Evolutionary conservation across 1,284 basidiomycete species (phyloP).

Genomic region (Fomitiporia mediterranea): DNA sequence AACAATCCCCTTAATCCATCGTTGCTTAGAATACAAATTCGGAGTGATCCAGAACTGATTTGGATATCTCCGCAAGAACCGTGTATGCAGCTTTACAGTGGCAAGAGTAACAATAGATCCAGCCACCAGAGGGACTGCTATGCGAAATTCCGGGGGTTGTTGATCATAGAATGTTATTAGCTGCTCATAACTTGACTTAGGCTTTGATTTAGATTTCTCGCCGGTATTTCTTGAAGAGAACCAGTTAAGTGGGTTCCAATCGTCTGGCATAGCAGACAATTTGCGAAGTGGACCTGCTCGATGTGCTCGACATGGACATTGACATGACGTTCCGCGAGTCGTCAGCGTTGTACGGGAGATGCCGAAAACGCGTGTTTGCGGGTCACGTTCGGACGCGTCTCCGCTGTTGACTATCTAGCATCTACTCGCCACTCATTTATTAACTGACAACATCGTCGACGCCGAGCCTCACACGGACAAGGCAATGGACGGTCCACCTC

Average conservation of each 20-base stretch:
- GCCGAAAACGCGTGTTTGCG: slow-evolving; percentile 1
- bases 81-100: slow-evolving; percentile 39
- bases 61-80: slow-evolving; percentile 55
- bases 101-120: slow-evolving; percentile 41
- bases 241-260: not conserved
- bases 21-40: slow-evolving; percentile 45
- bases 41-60: slow-evolving; percentile 65
- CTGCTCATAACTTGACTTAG: not conserved
- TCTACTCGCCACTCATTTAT: not conserved
- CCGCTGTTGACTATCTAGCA: not conserved
- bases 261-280: not conserved
- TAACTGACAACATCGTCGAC: not conserved
- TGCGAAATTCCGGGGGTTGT: slow-evolving; percentile 1
- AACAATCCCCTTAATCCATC: slow-evolving; percentile 70
- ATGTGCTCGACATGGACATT: not conserved
- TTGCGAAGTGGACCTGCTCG: no score
- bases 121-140: slow-evolving; percentile 33
- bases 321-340: not conserved
- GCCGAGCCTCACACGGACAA: not conserved
- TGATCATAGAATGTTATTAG: not conserved
- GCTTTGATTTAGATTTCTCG: not conserved
- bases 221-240: not conserved
- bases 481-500: slow-evolving; percentile 82
- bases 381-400: slow-evolving; percentile 9
- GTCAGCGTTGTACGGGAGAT: not conserved